Evolutionary conservation across 2,329 filamentous ascomycete species (phyloP).

Genomic region (Apiospora pterosperma): DNA sequence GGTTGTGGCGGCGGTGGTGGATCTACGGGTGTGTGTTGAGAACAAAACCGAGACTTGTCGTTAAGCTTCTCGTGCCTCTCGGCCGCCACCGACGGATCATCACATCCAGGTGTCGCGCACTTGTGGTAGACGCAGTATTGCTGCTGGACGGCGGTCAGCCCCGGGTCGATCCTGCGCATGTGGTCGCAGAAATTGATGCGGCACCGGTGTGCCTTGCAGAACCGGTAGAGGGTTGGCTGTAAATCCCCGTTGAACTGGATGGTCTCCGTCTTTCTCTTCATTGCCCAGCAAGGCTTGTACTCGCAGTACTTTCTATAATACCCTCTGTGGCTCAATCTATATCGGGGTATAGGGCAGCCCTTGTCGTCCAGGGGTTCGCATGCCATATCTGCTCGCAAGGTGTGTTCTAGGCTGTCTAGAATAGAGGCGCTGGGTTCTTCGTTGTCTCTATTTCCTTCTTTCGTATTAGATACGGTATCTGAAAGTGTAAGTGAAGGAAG

Average conservation of each 20-base stretch:
- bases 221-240: no score
- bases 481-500: neutral
- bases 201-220: neutral
- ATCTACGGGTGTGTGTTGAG: neutral
- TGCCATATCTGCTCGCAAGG: neutral
- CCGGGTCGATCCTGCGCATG: neutral
- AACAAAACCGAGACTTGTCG: neutral
- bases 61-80: neutral
- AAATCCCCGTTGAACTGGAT: no score
- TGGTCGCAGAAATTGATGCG: neutral
- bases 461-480: neutral
- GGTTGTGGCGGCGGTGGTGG: neutral
- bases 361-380: neutral
- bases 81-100: neutral
- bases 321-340: neutral
- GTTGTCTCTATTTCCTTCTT: neutral
- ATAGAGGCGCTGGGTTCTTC: neutral
- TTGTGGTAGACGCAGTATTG: neutral
- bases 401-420: neutral
- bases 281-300: neutral
- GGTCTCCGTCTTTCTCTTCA: no score
- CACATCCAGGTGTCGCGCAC: neutral
- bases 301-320: no score
- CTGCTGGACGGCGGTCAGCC: neutral
- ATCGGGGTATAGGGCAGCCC: neutral